Evolutionary conservation across 164 flowering plant genomes (phyloP).

Genomic region (Tetracentron sinense): DNA sequence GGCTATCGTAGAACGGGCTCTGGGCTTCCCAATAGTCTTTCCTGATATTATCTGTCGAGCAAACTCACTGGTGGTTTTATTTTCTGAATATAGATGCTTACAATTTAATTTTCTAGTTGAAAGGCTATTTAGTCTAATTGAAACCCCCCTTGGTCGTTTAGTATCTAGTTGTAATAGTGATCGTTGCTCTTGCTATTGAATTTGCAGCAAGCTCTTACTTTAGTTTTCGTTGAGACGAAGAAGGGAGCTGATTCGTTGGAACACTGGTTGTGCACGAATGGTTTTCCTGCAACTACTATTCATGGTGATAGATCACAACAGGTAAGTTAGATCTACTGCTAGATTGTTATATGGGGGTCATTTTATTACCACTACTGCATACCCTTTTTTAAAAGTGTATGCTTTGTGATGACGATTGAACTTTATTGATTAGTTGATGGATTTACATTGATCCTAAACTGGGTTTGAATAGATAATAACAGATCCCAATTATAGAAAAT

Average conservation of each 20-base stretch:
- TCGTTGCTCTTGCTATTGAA: conserved; percentile 5
- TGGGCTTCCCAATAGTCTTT: background rate
- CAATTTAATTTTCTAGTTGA: background rate
- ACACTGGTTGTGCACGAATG: conserved; percentile 49
- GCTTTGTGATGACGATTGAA: no score
- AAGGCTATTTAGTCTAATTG: background rate
- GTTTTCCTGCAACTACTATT: conserved; percentile 59
- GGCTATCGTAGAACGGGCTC: background rate
- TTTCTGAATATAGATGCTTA: background rate
- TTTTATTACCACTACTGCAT: background rate
- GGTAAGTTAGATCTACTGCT: conserved; percentile 21
- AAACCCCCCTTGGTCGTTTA: background rate
- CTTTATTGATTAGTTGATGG: no score
- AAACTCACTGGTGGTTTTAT: no score
- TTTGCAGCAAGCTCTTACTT: conserved; percentile 51
- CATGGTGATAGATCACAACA: conserved; percentile 62
- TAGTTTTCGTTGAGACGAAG: conserved; percentile 66
- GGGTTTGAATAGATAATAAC: no score
- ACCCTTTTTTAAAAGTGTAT: no score
- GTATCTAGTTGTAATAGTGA: background rate
- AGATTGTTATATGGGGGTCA: background rate
- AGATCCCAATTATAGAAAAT: no score
- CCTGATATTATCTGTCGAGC: no score
- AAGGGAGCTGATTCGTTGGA: conserved; percentile 60
- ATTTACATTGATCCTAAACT: no score